Evolutionary conservation across 1,284 basidiomycete genomes (phyloP).

Genomic region (Ceratobasidium sp.): DNA sequence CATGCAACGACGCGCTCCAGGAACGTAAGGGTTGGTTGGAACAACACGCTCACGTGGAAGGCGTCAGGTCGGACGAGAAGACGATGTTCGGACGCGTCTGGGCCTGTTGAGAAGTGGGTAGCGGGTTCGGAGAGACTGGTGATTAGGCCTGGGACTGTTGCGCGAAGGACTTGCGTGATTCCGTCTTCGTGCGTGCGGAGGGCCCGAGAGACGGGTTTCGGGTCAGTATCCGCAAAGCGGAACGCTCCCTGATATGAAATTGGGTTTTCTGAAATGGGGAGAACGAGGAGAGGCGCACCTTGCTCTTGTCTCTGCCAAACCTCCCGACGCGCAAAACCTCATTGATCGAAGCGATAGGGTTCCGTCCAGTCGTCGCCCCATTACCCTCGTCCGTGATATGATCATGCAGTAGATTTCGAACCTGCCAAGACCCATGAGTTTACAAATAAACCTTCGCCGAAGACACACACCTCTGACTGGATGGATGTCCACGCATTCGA

Average conservation of each 20-base stretch:
- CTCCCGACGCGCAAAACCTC: constrained; percentile 90
- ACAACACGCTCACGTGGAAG: constrained; percentile 93
- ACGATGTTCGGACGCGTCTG: constrained; percentile 79
- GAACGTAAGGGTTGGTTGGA: constrained; percentile 92
- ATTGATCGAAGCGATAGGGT: constrained; percentile 92
- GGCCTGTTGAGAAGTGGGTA: constrained; percentile 67
- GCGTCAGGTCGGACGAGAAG: constrained; percentile 90
- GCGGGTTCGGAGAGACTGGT: constrained; percentile 60
- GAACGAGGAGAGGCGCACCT: constrained; percentile 60
- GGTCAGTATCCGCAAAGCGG: constrained; percentile 88
- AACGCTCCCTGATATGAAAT: constrained; percentile 73
- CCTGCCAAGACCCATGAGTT: constrained; percentile 59
- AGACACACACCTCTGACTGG: constrained; percentile 78
- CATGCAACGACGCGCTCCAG: constrained; percentile 66
- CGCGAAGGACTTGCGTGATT: constrained; percentile 83
- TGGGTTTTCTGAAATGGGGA: neutral
- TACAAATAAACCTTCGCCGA: constrained; percentile 36
- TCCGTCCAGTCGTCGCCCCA: constrained; percentile 77
- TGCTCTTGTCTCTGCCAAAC: constrained; percentile 78
- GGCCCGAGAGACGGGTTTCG: constrained; percentile 72
- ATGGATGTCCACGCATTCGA: constrained; percentile 93
- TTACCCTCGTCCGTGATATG: constrained; percentile 92
- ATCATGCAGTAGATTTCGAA: constrained; percentile 86
- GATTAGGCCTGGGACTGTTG: constrained; percentile 94
- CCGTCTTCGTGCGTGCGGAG: constrained; percentile 86